These are phyloP conservation scores for Tulasnella sp. DNA, from an alignment of 768 basidiomycete genomes.

Conservation along the genomic window DNA sequence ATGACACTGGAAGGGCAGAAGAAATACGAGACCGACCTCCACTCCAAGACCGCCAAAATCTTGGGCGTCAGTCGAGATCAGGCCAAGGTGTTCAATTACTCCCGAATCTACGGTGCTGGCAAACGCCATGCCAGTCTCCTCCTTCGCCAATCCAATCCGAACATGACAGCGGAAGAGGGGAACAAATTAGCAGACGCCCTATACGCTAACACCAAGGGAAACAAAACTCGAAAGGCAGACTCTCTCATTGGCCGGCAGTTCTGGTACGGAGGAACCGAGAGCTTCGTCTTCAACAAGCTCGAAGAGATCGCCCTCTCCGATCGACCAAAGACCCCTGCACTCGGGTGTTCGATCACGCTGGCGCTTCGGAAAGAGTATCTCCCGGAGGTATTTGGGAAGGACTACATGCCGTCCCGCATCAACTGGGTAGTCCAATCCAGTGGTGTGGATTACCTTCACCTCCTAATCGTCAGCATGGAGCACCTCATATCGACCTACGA, in stretches of 20 bases:
- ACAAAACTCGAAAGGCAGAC: constrained; percentile 64
- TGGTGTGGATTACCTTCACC: constrained; percentile 95
- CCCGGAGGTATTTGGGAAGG: constrained; percentile 63
- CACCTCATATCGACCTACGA: constrained; percentile 68
- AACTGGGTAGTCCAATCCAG: constrained; percentile 99
- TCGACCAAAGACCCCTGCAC: constrained; percentile 78
- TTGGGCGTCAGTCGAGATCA: constrained; percentile 87
- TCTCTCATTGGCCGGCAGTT: constrained; percentile 53
- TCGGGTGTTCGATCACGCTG: constrained; percentile 87
- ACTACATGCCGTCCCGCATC: constrained; percentile 92
- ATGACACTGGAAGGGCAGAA: constrained; percentile 99
- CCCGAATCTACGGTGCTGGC: constrained; percentile 96
- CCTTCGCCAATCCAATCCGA: constrained; percentile 71
- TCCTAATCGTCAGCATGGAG: constrained; percentile 92
- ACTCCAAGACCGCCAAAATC: constrained; percentile 91
- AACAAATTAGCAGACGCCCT: constrained; percentile 70
- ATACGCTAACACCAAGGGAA: constrained; percentile 89
- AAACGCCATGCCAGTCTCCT: constrained; percentile 87
- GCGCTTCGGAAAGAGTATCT: constrained; percentile 88
- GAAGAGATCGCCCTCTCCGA: constrained; percentile 88
- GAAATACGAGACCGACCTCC: constrained; percentile 84
- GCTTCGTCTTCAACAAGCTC: constrained; percentile 93
- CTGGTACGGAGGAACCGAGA: constrained; percentile 96
- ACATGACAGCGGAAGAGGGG: constrained; percentile 67
- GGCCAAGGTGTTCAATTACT: constrained; percentile 99